Evolutionary conservation across 495 filamentous ascomycete genomes (phyloP), one percentile per base, ranked within the genome.

Genomic region (Tuber magnatum): DNA sequence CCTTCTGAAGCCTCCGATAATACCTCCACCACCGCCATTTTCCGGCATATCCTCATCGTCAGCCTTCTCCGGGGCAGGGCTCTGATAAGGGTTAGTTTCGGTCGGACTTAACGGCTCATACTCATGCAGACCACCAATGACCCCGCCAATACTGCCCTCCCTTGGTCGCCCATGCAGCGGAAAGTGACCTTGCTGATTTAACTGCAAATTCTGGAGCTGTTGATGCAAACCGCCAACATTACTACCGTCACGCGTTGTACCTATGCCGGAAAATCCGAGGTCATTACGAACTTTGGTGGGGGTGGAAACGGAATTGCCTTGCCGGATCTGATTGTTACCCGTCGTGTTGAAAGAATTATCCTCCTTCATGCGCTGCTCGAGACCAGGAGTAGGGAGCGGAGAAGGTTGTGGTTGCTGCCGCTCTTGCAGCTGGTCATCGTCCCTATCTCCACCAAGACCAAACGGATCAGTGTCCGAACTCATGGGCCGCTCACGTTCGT

Each of bases 41-140:
- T 88, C 83, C 6, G 74, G 70, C 8, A 81, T 78, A 75, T 94
- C 91, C 41, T 93, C 91, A 4, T 88, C 86, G 39, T 93, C 90
- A 0, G 86, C 86, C 44, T 89, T 89, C 28, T 94, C 92, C n/a
- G 89, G 91, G n/a, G 92, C 89, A 14, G 95, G 96, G 83, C 94
- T 98, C 78, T 92, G 92, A 81, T 94, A 99, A n/a, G 95, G 96
- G 83, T 99, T 99, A 1, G 95, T 98, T 76, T 97, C 93, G 0
- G 94, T 95, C 48, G 95, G 96, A 81, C 96, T 98, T 76, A 92
- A 88, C 10, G 91, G 90, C 77, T 93, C 92, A 73, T 86, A 77
- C 14, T 83, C 81, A 71, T 83, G 81, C 32, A 88, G 86, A 70
- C 84, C 87, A 70, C 87, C 87, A 72, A 86, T 84, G 61, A 87